phyloP scores from a whole-genome alignment of 306 rosid genomes.

The Cucumis sativus region DNA sequence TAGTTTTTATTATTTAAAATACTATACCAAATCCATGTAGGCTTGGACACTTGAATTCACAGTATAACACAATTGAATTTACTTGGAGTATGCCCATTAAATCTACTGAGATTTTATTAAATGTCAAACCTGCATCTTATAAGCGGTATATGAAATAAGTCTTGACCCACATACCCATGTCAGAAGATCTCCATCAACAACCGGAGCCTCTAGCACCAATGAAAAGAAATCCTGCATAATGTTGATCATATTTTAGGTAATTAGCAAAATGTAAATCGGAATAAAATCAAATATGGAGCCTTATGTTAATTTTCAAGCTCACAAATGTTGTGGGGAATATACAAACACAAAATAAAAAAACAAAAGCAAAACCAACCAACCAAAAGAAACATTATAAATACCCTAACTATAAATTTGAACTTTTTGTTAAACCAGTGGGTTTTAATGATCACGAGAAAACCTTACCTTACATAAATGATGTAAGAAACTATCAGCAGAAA shows the following conservation, averaged over 20 bases:
- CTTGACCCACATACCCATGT: constrained; percentile 49
- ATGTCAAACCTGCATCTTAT: background rate
- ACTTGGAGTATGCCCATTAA: background rate
- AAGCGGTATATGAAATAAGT: background rate
- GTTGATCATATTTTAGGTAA: background rate
- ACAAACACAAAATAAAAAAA: background rate
- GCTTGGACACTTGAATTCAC: background rate
- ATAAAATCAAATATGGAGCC: background rate
- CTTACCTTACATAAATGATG: constrained; percentile 82
- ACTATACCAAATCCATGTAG: background rate
- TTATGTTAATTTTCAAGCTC: background rate
- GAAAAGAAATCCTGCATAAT: constrained; percentile 66
- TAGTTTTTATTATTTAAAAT: no score
- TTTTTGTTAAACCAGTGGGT: background rate
- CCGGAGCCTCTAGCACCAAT: constrained; percentile 47
- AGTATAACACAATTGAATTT: background rate
- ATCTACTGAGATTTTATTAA: background rate
- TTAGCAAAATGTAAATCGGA: background rate
- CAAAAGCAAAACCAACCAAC: no score
- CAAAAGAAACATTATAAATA: background rate
- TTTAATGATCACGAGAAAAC: constrained; percentile 15
- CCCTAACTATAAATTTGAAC: background rate
- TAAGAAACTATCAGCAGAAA: constrained; percentile 54
- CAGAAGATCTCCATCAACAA: constrained; percentile 78
- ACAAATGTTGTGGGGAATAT: background rate